Evolutionary conservation across 768 basidiomycete species (phyloP).

Genomic region (Lactarius akahatsu): DNA sequence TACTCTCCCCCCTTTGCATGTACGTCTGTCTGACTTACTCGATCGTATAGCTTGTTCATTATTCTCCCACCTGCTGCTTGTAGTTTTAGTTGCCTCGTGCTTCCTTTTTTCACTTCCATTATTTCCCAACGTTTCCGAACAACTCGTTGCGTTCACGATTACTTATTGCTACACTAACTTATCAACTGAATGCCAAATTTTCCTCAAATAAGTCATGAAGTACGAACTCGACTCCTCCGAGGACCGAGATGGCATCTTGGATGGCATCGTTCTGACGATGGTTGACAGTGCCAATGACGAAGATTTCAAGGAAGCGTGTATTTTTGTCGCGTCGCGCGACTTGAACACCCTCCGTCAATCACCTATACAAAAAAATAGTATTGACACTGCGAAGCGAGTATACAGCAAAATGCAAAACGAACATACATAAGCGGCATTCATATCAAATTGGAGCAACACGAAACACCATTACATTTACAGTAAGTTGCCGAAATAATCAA

Average conservation of each 20-base stretch:
- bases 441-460: no score
- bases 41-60: slow-evolving; percentile 14
- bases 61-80: slow-evolving; percentile 1
- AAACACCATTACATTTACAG: no score
- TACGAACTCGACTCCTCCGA: not conserved
- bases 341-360: not conserved
- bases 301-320: not conserved
- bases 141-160: not conserved
- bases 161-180: not conserved
- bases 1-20: not conserved
- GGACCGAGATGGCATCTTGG: no score
- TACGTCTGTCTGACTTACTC: slow-evolving; percentile 11
- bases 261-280: not conserved
- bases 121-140: not conserved
- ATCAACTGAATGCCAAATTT: slow-evolving; percentile 1
- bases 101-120: not conserved
- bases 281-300: not conserved
- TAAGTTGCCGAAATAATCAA: no score
- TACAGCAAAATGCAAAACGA: not conserved
- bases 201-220: not conserved
- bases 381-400: not conserved
- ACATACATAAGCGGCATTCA: not conserved
- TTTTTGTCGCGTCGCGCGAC: not conserved
- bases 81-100: slow-evolving; percentile 13
- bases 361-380: not conserved